These are phyloP conservation scores for Cryphonectria japonica DNA, from an alignment of 2,329 filamentous ascomycete genomes.

Conservation along the genomic window DNA sequence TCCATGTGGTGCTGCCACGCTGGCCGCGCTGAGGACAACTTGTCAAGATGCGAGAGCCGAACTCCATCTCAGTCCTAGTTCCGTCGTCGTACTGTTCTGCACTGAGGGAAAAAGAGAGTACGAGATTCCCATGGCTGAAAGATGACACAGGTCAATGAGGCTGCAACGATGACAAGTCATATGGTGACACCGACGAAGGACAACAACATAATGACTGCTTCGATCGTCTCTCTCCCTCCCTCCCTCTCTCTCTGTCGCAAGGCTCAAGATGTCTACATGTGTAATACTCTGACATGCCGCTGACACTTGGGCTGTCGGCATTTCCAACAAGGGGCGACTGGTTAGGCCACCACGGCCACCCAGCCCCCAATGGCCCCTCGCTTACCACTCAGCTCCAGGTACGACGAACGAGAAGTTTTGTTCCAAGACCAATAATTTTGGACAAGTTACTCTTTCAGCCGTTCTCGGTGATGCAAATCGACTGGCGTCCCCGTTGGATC, in stretches of 20 bases:
- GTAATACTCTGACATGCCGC: background rate
- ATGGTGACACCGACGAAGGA: background rate
- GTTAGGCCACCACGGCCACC: background rate
- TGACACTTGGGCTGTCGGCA: background rate
- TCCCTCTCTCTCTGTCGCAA: background rate
- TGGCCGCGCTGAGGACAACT: conserved; percentile 52
- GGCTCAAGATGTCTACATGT: background rate
- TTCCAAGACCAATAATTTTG: background rate
- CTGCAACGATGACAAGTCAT: background rate
- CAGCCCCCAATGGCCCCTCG: background rate
- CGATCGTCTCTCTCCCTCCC: background rate
- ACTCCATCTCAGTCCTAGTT: background rate
- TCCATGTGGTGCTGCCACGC: conserved; percentile 64
- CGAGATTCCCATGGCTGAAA: conserved; percentile 3
- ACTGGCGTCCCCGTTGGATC: background rate
- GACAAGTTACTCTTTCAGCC: background rate
- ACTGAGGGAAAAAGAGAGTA: conserved; percentile 23
- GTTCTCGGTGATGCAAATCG: background rate
- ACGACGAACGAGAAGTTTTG: background rate
- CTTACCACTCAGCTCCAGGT: conserved; percentile 3
- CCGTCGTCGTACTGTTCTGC: conserved; percentile 22
- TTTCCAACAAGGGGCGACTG: background rate
- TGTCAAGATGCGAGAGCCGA: conserved; percentile 9
- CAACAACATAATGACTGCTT: background rate
- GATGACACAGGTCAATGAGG: background rate